Base-by-base conservation (phyloP, 208 protist species). In the Leishmania amazonensis region DNA sequence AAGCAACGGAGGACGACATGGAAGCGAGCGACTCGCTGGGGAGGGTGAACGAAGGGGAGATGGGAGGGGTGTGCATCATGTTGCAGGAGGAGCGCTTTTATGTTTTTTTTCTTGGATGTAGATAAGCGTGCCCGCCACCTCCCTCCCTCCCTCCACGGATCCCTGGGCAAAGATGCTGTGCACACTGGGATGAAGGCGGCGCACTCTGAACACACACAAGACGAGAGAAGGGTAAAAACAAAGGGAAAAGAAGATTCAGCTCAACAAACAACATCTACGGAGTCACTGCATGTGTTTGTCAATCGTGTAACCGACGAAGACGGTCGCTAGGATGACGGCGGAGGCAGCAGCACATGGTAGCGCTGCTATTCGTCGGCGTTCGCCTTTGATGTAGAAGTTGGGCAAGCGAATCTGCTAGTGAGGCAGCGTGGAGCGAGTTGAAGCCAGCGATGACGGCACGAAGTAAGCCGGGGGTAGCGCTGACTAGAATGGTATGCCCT, bases 31-130 rank as follows among this genome's bases (percentile, higher is more conserved):
- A 35, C 40, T 1, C 21, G 24, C 9, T 51, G 19, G 40, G 38
- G 9, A 17, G 31, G 65, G 65, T 35, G 68, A 47, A 5, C 5
- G 42, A n/a, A 9, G 68, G 40, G 24, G 24, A 28, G 42, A 0
- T 9, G 68, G 13, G 38, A 8, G 35, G 17, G 38, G 35, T 3
- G 21, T 15, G 38, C 19, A 71, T 13, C 13, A 45, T 45, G 65
- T 71, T 17, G 21, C 42, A 31, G 35, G 67, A 42, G 67, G 68
- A 42, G 42, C 68, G 24, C 24, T 17, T 28, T 49, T 51, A 1
- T 73, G 51, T 31, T 73, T 73, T 51, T 24, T 9, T 31, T 73
- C 53, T 51, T 24, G 2, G 68, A 73, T 73, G 68, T 73, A 73
- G 42, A 73, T 45, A 73, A 13, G 42, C 9, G 68, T 19, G 68